Base-by-base conservation (phyloP, 2,329 filamentous ascomycete species). In the Colletotrichum sp. region DNA sequence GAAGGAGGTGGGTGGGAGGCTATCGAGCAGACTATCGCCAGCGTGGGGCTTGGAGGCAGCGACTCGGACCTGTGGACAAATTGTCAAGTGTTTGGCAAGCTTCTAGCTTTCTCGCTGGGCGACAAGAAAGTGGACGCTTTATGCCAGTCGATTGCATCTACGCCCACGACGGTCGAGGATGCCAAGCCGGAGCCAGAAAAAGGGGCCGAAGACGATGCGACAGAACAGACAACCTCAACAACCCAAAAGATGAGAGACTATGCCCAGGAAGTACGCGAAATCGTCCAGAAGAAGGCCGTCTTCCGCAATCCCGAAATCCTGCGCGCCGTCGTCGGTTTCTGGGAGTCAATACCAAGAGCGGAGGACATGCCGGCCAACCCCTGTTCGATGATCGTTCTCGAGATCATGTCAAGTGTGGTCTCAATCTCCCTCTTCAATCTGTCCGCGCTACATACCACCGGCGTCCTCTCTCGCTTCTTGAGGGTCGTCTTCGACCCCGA, bases 31-130 rank as follows among this genome's bases (percentile, higher is more conserved):
- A 91, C 91, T 7, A 90, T 96, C 86, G 91, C 90, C 77, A 92
- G 92, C 83, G 92, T 93, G 83, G 91, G 94, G 39, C 85, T 92
- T 69, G 89, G 93, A 70, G 90, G 90, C 78, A 89, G 89, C 72
- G 92, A 95, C 78, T 89, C 92, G 60, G 95, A 98, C 80, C 85
- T 90, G 7, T 93, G 91, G 91, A 90, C 91, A 70, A 91, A 90
- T 80, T 91, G 90, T 79, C 94, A 96, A 83, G 89, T 98, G 6
- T 98, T 98, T 84, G 95, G 95, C 32, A 93, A 94, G 79, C 90
- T 98, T 10, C 89, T 98, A 66, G 92, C 95, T 7, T 96, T 98
- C 85, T 93, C 94, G 2, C 85, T 98, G 67, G 94, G 95, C 71
- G 94, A 98, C 82, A 92, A 95, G 81, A 91, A 92, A 60, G 88